Conservation (phyloP, 768 basidiomycete genomes). For the Chalciporus pseudorubinellus region DNA sequence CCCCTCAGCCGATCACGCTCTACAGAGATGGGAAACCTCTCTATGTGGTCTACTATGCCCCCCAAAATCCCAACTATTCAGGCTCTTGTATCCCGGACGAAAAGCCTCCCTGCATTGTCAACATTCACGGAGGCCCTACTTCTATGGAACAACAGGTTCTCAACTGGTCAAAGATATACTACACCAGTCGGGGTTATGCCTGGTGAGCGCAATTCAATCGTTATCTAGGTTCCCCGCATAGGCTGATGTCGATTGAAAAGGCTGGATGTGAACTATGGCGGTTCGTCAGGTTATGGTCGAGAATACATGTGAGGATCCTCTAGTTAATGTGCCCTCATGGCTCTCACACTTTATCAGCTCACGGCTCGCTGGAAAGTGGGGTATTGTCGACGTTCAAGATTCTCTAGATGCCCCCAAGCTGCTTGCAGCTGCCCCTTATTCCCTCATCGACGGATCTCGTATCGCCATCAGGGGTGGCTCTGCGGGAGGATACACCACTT, state of each 20-base stretch:
- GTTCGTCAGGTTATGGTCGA: slow-evolving; percentile 72
- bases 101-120: slow-evolving; percentile 64
- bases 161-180: slow-evolving; percentile 57
- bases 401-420: slow-evolving; percentile 51
- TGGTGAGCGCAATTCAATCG: slow-evolving; percentile 43
- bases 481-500: slow-evolving; percentile 70
- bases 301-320: slow-evolving; percentile 46
- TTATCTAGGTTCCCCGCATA: background rate
- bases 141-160: slow-evolving; percentile 44
- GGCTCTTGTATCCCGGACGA: slow-evolving; percentile 48
- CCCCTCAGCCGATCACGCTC: slow-evolving; percentile 48
- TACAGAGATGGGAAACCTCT: slow-evolving; percentile 38
- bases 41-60: slow-evolving; percentile 65
- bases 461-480: slow-evolving; percentile 70
- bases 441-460: slow-evolving; percentile 61
- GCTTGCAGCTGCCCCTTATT: slow-evolving; percentile 44
- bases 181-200: slow-evolving; percentile 69
- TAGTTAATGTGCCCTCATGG: background rate
- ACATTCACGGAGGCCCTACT: slow-evolving; percentile 76
- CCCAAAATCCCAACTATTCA: slow-evolving; percentile 59
- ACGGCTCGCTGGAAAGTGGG: slow-evolving; percentile 67
- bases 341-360: slow-evolving; percentile 26
- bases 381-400: slow-evolving; percentile 69
- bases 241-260: slow-evolving; percentile 28
- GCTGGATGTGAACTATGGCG: slow-evolving; percentile 76